These are phyloP conservation scores for Tympanopsis confertula DNA, from an alignment of 2,329 filamentous ascomycete genomes.

Conservation along the genomic window DNA sequence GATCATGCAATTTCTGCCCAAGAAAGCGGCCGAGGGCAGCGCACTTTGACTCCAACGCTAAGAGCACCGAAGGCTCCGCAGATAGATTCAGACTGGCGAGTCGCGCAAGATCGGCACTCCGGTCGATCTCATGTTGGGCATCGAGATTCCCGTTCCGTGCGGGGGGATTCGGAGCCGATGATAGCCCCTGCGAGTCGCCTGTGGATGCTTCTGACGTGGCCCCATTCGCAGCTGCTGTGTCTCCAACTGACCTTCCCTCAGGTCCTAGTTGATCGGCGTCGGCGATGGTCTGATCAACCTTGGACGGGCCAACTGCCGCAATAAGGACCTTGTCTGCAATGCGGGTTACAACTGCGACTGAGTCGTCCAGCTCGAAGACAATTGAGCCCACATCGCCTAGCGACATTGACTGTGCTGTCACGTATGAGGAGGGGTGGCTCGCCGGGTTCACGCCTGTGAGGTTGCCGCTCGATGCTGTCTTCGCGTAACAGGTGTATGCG, in stretches of 20 bases:
- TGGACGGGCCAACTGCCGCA: constrained; percentile 23
- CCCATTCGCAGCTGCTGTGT: background rate
- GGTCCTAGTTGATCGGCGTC: background rate
- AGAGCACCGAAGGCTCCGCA: constrained; percentile 20
- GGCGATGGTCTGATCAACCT: constrained; percentile 6
- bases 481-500: constrained; percentile 26
- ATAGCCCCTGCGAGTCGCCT: too few relatives aligned
- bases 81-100: constrained; percentile 23
- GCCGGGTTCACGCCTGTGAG: constrained; percentile 26
- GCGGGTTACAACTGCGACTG: constrained; percentile 24
- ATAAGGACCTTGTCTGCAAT: constrained; percentile 27
- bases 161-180: too few relatives aligned
- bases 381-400: constrained; percentile 28
- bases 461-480: constrained; percentile 23
- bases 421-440: constrained; percentile 26
- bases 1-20: constrained; percentile 21
- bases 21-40: constrained; percentile 24
- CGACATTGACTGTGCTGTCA: constrained; percentile 24
- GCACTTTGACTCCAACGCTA: constrained; percentile 27
- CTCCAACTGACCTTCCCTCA: background rate
- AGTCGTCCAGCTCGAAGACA: constrained; percentile 25
- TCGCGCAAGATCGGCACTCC: constrained; percentile 21
- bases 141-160: constrained; percentile 14
- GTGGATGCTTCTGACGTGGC: background rate
- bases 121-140: constrained; percentile 24